A percentile compares a stretch with the other conserved stretches of the same genome.
phyloP scores from a whole-genome alignment of 768 basidiomycete species.

The Stropharia rugosoannulata region DNA sequence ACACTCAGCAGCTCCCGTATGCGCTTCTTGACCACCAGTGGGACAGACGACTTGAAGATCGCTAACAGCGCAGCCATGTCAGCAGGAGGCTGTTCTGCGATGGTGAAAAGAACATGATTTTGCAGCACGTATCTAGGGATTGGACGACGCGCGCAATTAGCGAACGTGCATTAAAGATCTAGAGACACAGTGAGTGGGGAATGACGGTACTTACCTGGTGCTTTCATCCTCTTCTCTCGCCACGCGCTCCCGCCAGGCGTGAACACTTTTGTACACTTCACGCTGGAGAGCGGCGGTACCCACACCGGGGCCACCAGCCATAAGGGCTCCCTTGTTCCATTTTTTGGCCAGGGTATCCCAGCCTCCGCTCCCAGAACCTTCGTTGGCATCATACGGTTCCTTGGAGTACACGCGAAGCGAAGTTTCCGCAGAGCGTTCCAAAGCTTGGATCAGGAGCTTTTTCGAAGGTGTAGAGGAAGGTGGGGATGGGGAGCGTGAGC shows the following conservation, averaged over 20 bases:
- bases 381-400: slow-evolving; percentile 66
- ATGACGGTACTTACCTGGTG: slow-evolving; percentile 49
- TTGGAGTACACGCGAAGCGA: slow-evolving; percentile 68
- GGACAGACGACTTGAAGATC: slow-evolving; percentile 53
- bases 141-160: slow-evolving; percentile 2
- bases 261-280: slow-evolving; percentile 68
- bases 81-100: slow-evolving; percentile 70
- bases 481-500: slow-evolving; percentile 29
- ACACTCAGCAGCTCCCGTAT: slow-evolving; percentile 64
- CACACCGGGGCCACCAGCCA: slow-evolving; percentile 32
- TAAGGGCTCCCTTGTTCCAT: slow-evolving; percentile 72
- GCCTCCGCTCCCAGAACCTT: slow-evolving; percentile 65
- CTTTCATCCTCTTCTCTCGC: slow-evolving; percentile 89
- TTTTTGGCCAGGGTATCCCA: slow-evolving; percentile 80
- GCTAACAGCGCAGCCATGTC: slow-evolving; percentile 62
- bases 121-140: slow-evolving; percentile 64
- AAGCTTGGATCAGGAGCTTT: slow-evolving; percentile 56
- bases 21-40: slow-evolving; percentile 60
- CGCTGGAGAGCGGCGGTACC: slow-evolving; percentile 45
- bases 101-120: slow-evolving; percentile 70
- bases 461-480: slow-evolving; percentile 24
- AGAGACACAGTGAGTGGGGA: neutral
- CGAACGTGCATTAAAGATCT: neutral
- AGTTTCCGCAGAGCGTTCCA: slow-evolving; percentile 76
- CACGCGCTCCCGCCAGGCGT: slow-evolving; percentile 79